Conservation (phyloP, 768 basidiomycete genomes). For the Russula lepida region DNA sequence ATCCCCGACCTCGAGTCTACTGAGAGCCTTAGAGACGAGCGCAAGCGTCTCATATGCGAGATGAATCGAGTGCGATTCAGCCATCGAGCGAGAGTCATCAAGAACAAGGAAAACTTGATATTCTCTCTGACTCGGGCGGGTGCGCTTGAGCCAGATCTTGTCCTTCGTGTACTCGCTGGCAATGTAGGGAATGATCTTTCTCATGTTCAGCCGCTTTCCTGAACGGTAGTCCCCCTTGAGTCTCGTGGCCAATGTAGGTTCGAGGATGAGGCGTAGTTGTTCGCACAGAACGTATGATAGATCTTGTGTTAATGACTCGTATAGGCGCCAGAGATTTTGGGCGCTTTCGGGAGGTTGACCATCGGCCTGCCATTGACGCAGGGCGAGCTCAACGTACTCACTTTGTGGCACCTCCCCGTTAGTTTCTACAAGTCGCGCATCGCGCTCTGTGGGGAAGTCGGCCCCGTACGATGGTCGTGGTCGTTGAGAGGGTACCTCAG, state of each 20-base stretch:
- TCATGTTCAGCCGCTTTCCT: conserved; percentile 97
- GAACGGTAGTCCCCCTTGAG: conserved; percentile 95
- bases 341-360: conserved; percentile 50
- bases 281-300: conserved; percentile 90
- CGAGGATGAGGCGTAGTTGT: conserved; percentile 91
- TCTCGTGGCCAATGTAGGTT: conserved; percentile 89
- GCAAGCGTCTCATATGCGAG: conserved; percentile 92
- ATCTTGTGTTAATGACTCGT: conserved; percentile 84
- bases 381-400: conserved; percentile 39
- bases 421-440: conserved; percentile 23
- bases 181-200: conserved; percentile 95
- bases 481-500: conserved; percentile 21
- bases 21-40: conserved; percentile 83
- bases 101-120: conserved; percentile 93
- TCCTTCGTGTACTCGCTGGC: conserved; percentile 99
- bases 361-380: conserved; percentile 52
- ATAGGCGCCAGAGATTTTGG: conserved; percentile 83
- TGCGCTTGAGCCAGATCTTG: conserved; percentile 96
- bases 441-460: conserved; percentile 10
- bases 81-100: conserved; percentile 97
- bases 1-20: conserved; percentile 91
- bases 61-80: conserved; percentile 84
- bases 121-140: conserved; percentile 86
- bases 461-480: conserved; percentile 19
- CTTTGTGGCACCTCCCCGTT: conserved; percentile 24